Percentiles rank a stretch among this genome's conserved stretches.
These are phyloP conservation scores for Kickxella alabastrina DNA, from an alignment of 192 early-diverging fungal genomes.

Conservation along the genomic window DNA sequence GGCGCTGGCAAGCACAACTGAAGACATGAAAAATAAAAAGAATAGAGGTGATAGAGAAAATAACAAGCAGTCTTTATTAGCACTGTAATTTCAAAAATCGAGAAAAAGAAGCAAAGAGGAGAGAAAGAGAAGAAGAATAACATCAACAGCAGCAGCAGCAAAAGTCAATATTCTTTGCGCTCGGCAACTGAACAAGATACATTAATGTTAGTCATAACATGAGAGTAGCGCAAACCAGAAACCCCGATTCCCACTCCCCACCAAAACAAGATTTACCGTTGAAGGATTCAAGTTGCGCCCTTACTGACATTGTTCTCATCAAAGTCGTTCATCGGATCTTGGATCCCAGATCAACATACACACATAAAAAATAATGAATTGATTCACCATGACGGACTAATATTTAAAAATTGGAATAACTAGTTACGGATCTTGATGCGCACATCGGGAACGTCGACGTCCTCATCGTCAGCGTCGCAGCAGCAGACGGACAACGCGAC, in stretches of 20 bases:
- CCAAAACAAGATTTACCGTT: too few species aligned
- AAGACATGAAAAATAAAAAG: not conserved
- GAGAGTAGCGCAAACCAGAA: too few species aligned
- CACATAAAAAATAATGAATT: not conserved
- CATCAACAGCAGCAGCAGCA: not conserved
- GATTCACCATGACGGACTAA: not conserved
- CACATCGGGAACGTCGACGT: constrained; percentile 67
- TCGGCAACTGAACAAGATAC: too few species aligned
- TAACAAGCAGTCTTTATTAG: not conserved
- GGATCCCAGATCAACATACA: not conserved
- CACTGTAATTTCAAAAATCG: too few species aligned
- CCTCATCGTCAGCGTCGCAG: constrained; percentile 84
- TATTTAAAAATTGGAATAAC: not conserved
- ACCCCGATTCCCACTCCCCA: too few species aligned
- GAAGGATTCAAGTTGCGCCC: too few species aligned
- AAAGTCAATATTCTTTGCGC: too few species aligned
- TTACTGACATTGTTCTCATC: too few species aligned
- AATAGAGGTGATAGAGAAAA: not conserved
- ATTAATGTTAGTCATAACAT: too few species aligned
- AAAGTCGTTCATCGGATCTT: too few species aligned
- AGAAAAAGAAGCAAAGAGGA: not conserved
- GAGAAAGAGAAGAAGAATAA: not conserved
- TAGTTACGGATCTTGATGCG: constrained; percentile 45
- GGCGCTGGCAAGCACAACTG: not conserved
- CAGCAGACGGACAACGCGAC: constrained; percentile 84